phyloP scores from a whole-genome alignment of 371 early-diverging fungal genomes.

The Rhizopus stolonifer region DNA sequence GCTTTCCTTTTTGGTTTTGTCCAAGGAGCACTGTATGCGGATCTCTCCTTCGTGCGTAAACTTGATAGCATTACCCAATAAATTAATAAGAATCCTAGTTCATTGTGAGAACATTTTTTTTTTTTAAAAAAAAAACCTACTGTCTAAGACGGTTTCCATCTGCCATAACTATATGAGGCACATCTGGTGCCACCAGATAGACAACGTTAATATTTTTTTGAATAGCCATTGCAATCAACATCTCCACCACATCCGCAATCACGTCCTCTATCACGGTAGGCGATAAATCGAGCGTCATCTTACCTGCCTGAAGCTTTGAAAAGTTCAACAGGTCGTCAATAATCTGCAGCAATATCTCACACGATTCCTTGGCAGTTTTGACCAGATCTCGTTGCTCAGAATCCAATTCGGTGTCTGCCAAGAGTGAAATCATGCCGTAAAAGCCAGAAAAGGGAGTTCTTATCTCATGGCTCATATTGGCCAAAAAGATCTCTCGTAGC shows the following conservation, averaged over 20 bases:
- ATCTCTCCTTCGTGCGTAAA: slow-evolving; percentile 62
- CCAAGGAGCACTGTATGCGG: slow-evolving; percentile 38
- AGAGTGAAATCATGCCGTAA: slow-evolving; percentile 58
- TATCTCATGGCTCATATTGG: slow-evolving; percentile 60
- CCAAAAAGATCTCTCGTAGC: slow-evolving; percentile 53
- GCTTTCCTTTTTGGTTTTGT: slow-evolving; percentile 14
- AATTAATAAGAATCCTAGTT: slow-evolving; percentile 37
- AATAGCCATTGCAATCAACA: slow-evolving; percentile 55
- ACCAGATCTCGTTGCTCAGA: slow-evolving; percentile 61
- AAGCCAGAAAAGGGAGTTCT: slow-evolving; percentile 62
- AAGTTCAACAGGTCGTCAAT: slow-evolving; percentile 67
- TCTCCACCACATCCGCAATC: slow-evolving; percentile 55
- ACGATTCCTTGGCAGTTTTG: slow-evolving; percentile 58
- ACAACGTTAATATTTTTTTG: slow-evolving; percentile 51
- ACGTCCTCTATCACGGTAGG: slow-evolving; percentile 52
- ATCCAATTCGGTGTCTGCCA: slow-evolving; percentile 52
- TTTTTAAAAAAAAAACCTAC: slow-evolving; percentile 11
- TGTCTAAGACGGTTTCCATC: slow-evolving; percentile 50
- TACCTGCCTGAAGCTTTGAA: slow-evolving; percentile 64
- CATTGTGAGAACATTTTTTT: not conserved
- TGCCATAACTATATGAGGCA: slow-evolving; percentile 41
- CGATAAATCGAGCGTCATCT: slow-evolving; percentile 52
- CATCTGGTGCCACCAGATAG: slow-evolving; percentile 38
- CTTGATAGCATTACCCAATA: slow-evolving; percentile 46
- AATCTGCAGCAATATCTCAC: slow-evolving; percentile 58